Base-by-base conservation (phyloP, 345 rosid genomes). In the Salix arbutifolia region DNA sequence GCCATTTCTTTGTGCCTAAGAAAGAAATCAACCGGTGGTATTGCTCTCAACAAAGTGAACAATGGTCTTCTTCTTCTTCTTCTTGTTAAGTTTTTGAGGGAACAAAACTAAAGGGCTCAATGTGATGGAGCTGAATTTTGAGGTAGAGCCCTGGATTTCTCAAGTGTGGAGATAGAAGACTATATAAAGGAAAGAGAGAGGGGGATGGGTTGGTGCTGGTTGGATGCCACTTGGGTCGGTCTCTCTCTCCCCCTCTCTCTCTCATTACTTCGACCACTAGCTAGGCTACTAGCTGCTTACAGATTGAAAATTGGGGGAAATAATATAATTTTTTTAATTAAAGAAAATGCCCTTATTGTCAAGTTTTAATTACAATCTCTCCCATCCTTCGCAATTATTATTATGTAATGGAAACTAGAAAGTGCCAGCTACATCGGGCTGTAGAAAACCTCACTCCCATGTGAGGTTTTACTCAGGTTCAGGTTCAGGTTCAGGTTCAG, bases 191-290 rank as follows among this genome's bases (percentile, higher is more conserved):
- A n/a, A 42, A 4, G 71, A 35, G 68, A 33, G 53, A 53, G 71
- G 76, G 52, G 73, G 14, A 53, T 23, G 61, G 82, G 81, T 67
- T 44, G 82, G 71, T 50, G 85, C 81, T 83, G 85, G 91, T 87
- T 86, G 88, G 90, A 79, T 70, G 76, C 92, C 87, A 88, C 90
- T 33, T 33, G 37, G 37, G 37, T 33, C 69, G 4, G 4, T 30
- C 31, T 30, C 33, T 31, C 37, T 33, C 69, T 21, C 31, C 8
- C 48, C 14, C 37, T 0, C 31, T 28, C 28, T 28, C 31, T 33
- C 37, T 33, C 69, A 6, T n/a, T 16, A 31, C 23, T 52, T 19
- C 23, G 19, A 19, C 9, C 7, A 18, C 26, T 8, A 56, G 42
- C 26, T 56, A 11, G 16, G 12, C 35, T 26, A 10, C 12, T n/a